These are phyloP conservation scores for Porcisia deanei DNA, from an alignment of 208 protist species.

Conservation along the genomic window DNA sequence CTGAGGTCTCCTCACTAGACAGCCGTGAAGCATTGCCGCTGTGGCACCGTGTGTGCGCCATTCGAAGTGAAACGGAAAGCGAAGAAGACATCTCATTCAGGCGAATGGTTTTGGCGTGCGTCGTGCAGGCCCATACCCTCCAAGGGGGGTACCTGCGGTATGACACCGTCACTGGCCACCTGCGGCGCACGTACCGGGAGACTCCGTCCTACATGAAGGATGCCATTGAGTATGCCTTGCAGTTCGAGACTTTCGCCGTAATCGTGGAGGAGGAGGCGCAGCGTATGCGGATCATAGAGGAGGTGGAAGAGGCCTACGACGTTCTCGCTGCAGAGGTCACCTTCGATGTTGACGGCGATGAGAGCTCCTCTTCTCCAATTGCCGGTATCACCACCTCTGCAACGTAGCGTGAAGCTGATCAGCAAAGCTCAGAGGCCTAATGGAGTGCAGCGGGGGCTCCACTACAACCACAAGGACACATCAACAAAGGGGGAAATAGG, in stretches of 20 bases:
- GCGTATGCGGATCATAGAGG: slow-evolving; percentile 67
- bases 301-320: slow-evolving; percentile 4
- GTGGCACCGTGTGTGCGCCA: slow-evolving; percentile 52
- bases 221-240: slow-evolving; percentile 50
- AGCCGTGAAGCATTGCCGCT: slow-evolving; percentile 57
- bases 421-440: neutral
- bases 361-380: neutral
- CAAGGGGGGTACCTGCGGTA: slow-evolving; percentile 26
- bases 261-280: slow-evolving; percentile 56
- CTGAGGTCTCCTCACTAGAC: slow-evolving; percentile 28
- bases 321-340: neutral
- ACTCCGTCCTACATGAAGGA: slow-evolving; percentile 39
- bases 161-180: slow-evolving; percentile 28
- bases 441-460: neutral
- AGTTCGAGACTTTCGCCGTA: slow-evolving; percentile 45
- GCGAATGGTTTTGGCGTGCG: slow-evolving; percentile 46
- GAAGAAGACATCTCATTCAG: slow-evolving; percentile 69
- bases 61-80: slow-evolving; percentile 66
- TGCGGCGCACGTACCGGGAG: slow-evolving; percentile 7
- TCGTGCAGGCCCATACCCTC: slow-evolving; percentile 53
- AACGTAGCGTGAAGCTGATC: neutral
- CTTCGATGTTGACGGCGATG: neutral
- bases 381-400: neutral
- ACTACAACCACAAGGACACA: neutral
- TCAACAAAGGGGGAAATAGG: neutral